A percentile compares a stretch with the other conserved stretches of the same genome.
Evolutionary conservation across 257 asterid genomes (phyloP).

Genomic region (Handroanthus guayacan): DNA sequence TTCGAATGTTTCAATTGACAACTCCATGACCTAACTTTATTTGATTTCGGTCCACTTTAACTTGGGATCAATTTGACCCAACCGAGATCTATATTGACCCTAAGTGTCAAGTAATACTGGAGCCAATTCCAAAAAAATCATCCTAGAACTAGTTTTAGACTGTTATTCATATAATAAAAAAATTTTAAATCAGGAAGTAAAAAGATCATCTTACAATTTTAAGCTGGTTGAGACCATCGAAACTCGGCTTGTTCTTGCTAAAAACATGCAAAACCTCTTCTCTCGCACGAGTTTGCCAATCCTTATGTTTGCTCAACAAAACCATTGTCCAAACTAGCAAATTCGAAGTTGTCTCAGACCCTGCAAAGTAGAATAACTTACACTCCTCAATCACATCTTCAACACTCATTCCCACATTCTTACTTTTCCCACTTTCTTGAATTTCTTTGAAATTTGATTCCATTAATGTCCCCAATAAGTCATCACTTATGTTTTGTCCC

Average conservation of each 20-base stretch:
- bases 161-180: no score
- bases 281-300: slow-evolving; percentile 41
- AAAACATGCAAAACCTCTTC: slow-evolving; percentile 33
- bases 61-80: no score
- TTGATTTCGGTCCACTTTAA: no score
- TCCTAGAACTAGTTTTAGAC: no score
- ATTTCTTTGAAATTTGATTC: slow-evolving; percentile 36
- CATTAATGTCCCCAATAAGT: slow-evolving; percentile 44
- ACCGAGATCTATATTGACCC: no score
- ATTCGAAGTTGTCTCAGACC: slow-evolving; percentile 41
- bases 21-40: no score
- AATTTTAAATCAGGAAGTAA: background rate
- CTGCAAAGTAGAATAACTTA: slow-evolving; percentile 46
- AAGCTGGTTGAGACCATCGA: slow-evolving; percentile 33
- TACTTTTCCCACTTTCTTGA: slow-evolving; percentile 39
- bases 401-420: slow-evolving; percentile 43
- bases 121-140: no score
- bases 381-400: slow-evolving; percentile 49
- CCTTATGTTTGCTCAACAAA: slow-evolving; percentile 29
- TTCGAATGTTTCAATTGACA: no score
- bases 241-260: slow-evolving; percentile 22
- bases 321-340: slow-evolving; percentile 50
- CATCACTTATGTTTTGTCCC: slow-evolving; percentile 28
- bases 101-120: no score
- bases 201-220: slow-evolving; percentile 21